These are phyloP conservation scores for Diaporthe sp. DNA, from an alignment of 2,329 filamentous ascomycete genomes.

Conservation along the genomic window DNA sequence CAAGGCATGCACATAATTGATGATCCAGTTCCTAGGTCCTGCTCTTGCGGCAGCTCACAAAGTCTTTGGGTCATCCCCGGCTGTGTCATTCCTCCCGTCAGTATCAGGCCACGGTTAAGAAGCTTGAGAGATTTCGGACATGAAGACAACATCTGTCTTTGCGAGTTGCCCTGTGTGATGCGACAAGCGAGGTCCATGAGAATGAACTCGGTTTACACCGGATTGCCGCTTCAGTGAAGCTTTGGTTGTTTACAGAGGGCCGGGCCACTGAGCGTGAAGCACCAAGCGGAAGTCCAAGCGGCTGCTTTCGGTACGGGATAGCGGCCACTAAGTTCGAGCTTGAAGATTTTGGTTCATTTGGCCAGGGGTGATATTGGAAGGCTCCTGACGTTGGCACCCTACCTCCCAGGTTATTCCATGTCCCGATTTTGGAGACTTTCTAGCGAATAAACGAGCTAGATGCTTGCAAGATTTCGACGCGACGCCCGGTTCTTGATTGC, in stretches of 20 bases:
- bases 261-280: neutral
- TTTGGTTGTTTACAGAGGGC: no score
- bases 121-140: slow-evolving; percentile 59
- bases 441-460: neutral
- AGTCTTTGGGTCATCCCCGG: slow-evolving; percentile 57
- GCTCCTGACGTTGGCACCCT: neutral
- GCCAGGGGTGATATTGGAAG: neutral
- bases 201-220: slow-evolving; percentile 76
- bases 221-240: neutral
- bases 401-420: neutral
- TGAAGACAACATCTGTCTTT: slow-evolving; percentile 67
- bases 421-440: neutral
- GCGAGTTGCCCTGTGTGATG: slow-evolving; percentile 68
- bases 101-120: slow-evolving; percentile 33
- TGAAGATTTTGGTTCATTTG: neutral
- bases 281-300: neutral
- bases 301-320: neutral
- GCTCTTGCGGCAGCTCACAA: slow-evolving; percentile 73
- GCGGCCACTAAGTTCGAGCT: neutral
- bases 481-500: neutral
- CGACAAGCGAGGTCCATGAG: slow-evolving; percentile 71
- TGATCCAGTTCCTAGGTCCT: slow-evolving; percentile 76
- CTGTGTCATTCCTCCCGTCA: no score
- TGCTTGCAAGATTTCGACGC: neutral
- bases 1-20: slow-evolving; percentile 68